phyloP scores from a whole-genome alignment of 169 alveolate species.

The Plasmodium coatneyi region DNA sequence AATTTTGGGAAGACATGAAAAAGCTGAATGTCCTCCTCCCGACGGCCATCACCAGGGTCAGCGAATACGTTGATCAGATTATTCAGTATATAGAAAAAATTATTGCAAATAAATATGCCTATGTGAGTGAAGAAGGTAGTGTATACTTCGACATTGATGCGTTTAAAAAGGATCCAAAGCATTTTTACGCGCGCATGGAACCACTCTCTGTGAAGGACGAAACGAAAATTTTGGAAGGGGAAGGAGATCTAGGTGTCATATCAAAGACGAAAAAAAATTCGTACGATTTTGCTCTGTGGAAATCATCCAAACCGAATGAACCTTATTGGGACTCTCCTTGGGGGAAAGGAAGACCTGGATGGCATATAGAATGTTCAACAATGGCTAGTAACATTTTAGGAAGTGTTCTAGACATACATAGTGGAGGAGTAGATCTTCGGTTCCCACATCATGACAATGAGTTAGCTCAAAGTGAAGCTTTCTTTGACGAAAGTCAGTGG shows the following conservation, averaged over 20 bases:
- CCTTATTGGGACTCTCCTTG: conserved; percentile 99
- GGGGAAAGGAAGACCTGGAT: conserved; percentile 99
- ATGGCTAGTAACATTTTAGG: conserved; percentile 96
- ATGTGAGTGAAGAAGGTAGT: conserved; percentile 95
- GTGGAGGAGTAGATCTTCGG: conserved; percentile 99
- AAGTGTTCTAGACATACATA: conserved; percentile 96
- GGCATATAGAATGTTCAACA: conserved; percentile 99
- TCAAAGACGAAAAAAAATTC: conserved; percentile 92
- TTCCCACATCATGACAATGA: conserved; percentile 99
- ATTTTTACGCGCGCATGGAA: conserved; percentile 94
- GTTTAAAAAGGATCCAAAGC: conserved; percentile 88
- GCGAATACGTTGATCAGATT: conserved; percentile 96
- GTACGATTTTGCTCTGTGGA: conserved; percentile 99
- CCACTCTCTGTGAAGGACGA: conserved; percentile 90
- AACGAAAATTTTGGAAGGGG: conserved; percentile 92
- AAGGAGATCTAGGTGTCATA: conserved; percentile 92
- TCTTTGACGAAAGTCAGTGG: conserved; percentile 93
- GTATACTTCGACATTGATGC: conserved; percentile 96
- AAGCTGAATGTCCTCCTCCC: conserved; percentile 94
- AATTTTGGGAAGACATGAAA: conserved; percentile 92
- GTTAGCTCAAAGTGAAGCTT: conserved; percentile 99
- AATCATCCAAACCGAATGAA: conserved; percentile 95
- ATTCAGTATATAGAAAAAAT: conserved; percentile 92
- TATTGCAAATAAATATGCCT: conserved; percentile 95
- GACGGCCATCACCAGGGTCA: conserved; percentile 95